Conservation (phyloP, 257 asterid species). For the Fraxinus americana region DNA sequence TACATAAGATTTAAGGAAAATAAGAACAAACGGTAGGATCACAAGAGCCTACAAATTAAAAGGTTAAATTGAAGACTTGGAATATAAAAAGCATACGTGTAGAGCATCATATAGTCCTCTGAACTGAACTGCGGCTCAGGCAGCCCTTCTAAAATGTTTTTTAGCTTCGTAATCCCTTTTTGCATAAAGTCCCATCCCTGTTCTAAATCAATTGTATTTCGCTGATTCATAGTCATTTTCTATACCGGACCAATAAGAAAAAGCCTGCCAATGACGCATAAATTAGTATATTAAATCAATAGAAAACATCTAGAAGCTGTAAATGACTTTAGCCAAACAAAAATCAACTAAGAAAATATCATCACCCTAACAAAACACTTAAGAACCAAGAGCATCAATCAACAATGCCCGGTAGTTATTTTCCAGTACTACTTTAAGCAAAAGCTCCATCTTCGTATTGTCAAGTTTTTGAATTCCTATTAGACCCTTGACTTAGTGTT, state of each 20-base stretch:
- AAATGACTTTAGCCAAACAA: background rate
- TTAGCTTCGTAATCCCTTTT: slow-evolving; percentile 82
- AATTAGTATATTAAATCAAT: background rate
- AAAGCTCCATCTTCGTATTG: background rate
- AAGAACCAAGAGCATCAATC: background rate
- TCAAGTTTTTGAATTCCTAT: background rate
- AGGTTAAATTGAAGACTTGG: background rate
- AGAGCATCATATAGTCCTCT: slow-evolving; percentile 91
- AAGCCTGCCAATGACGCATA: slow-evolving; percentile 32
- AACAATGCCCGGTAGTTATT: background rate
- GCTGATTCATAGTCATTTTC: slow-evolving; percentile 70
- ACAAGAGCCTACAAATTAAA: slow-evolving; percentile 14
- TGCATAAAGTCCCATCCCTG: slow-evolving; percentile 97
- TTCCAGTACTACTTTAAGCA: background rate
- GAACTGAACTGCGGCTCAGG: slow-evolving; percentile 92
- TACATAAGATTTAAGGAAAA: slow-evolving; percentile 28
- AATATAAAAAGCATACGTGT: slow-evolving; percentile 62
- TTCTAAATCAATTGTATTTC: slow-evolving; percentile 74
- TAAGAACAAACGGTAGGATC: slow-evolving; percentile 22
- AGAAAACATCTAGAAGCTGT: background rate
- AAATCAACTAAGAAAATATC: background rate
- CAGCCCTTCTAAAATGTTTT: slow-evolving; percentile 79
- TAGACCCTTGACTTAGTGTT: background rate
- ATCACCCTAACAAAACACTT: background rate
- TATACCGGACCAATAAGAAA: slow-evolving; percentile 7